Conservation (phyloP, 345 rosid species). For the Triadica sebifera region DNA sequence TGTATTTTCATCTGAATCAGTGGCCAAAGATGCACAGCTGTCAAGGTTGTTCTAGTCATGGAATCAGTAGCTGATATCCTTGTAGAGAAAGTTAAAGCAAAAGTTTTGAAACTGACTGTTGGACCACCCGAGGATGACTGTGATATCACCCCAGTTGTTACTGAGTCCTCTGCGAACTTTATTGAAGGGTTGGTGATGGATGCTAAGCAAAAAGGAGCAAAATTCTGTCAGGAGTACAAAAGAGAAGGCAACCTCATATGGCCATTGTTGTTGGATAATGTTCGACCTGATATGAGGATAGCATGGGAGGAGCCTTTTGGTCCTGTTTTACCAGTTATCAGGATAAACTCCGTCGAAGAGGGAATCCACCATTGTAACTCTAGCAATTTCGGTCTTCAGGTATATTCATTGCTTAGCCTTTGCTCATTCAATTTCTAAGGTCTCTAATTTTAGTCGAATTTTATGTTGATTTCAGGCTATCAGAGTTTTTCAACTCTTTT, state of each 20-base stretch:
- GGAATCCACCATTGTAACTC: slow-evolving; percentile 97
- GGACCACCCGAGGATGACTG: slow-evolving; percentile 86
- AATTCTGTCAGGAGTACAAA: slow-evolving; percentile 81
- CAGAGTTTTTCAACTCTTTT: no score
- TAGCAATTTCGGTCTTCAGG: slow-evolving; percentile 97
- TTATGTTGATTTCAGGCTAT: neutral
- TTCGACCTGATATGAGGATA: slow-evolving; percentile 89
- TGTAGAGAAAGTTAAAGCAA: slow-evolving; percentile 76
- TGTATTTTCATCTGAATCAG: slow-evolving; percentile 32
- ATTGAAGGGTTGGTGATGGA: slow-evolving; percentile 86
- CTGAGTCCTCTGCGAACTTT: slow-evolving; percentile 93
- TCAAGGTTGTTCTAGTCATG: slow-evolving; percentile 86
- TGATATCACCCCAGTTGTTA: slow-evolving; percentile 89
- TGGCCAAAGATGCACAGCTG: slow-evolving; percentile 98
- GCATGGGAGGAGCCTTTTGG: slow-evolving; percentile 99
- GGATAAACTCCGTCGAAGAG: slow-evolving; percentile 77
- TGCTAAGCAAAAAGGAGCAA: slow-evolving; percentile 90
- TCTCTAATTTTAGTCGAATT: neutral
- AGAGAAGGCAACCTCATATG: slow-evolving; percentile 95
- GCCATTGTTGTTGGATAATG: slow-evolving; percentile 91
- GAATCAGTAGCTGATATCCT: slow-evolving; percentile 75
- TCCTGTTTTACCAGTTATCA: slow-evolving; percentile 72
- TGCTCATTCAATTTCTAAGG: no score
- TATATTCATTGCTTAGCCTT: slow-evolving; percentile 6
- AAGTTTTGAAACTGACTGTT: slow-evolving; percentile 67